A percentile compares a stretch with the other conserved stretches of the same genome.
phyloP scores from a whole-genome alignment of 2,329 filamentous ascomycete genomes.

The Sporothrix schenckii region DNA sequence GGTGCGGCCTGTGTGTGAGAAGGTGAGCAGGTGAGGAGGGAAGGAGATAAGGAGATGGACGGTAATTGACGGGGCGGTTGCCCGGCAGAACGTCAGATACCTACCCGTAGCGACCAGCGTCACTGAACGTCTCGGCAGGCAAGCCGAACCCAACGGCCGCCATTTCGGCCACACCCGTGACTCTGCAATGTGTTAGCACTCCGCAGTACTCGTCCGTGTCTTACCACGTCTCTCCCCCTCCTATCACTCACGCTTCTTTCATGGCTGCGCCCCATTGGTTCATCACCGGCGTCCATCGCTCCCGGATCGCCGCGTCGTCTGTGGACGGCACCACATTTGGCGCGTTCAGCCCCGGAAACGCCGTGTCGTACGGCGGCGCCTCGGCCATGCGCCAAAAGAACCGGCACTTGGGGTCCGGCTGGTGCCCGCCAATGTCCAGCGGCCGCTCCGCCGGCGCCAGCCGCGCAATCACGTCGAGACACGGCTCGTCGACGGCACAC shows the following conservation, averaged over 20 bases:
- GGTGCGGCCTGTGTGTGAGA: constrained; percentile 53
- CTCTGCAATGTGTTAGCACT: constrained; percentile 37
- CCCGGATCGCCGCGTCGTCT: constrained; percentile 51
- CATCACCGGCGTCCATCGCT: constrained; percentile 59
- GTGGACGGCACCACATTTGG: constrained; percentile 54
- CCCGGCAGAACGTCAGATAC: constrained; percentile 33
- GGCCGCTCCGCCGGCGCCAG: constrained; percentile 59
- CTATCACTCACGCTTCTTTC: constrained; percentile 58
- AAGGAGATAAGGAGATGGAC: not conserved
- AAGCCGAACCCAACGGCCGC: constrained; percentile 59
- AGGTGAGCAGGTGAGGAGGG: not conserved
- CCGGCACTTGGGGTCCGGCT: constrained; percentile 63
- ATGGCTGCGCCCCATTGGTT: constrained; percentile 61
- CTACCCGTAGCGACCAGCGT: constrained; percentile 60
- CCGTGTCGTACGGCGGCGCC: constrained; percentile 55
- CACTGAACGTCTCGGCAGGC: constrained; percentile 55
- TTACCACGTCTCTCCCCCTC: not conserved
- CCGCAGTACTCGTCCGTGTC: no score
- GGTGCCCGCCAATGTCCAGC: constrained; percentile 59
- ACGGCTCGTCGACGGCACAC: constrained; percentile 65
- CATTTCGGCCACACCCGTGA: constrained; percentile 62
- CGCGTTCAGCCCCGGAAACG: constrained; percentile 60
- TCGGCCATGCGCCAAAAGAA: constrained; percentile 67
- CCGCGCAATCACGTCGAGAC: constrained; percentile 58
- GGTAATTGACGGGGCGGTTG: not conserved